Percentiles rank a stretch among this genome's conserved stretches.
These are phyloP conservation scores for Lignosus rhinocerotis DNA, from an alignment of 1,284 basidiomycete genomes.

Conservation along the genomic window DNA sequence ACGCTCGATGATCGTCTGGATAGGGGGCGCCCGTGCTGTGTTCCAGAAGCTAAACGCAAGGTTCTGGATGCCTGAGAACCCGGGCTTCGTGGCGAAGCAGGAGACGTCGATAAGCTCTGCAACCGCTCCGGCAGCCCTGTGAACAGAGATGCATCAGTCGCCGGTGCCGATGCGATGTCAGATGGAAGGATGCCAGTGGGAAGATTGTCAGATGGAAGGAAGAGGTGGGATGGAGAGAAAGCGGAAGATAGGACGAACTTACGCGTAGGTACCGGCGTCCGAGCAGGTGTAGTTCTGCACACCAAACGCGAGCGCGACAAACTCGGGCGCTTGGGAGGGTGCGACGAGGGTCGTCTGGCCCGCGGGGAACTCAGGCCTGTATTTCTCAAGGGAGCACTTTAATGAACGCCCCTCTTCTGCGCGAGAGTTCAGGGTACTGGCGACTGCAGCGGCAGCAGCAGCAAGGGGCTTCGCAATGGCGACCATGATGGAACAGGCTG, in stretches of 20 bases:
- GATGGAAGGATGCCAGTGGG: conserved; percentile 7
- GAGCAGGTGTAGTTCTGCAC: conserved; percentile 45
- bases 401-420: not conserved
- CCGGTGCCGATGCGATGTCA: not conserved
- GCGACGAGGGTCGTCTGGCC: conserved; percentile 30
- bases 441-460: not conserved
- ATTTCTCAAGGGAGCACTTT: conserved; percentile 25
- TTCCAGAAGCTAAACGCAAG: conserved; percentile 42
- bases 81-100: conserved; percentile 45
- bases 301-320: conserved; percentile 44
- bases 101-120: conserved; percentile 61
- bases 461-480: not conserved
- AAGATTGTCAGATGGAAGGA: not conserved
- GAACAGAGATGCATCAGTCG: not conserved
- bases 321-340: conserved; percentile 34
- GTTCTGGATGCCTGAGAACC: conserved; percentile 44
- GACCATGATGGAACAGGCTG: not conserved
- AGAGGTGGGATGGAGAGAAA: not conserved
- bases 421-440: not conserved
- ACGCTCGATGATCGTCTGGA: conserved; percentile 40
- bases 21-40: conserved; percentile 30
- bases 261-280: conserved; percentile 37
- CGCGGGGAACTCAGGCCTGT: conserved; percentile 25
- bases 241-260: conserved; percentile 10
- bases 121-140: conserved; percentile 47